A percentile compares a stretch with the other conserved stretches of the same genome.
Evolutionary conservation across 2,329 filamentous ascomycete genomes (phyloP).

Genomic region (Rutstroemia sp.): DNA sequence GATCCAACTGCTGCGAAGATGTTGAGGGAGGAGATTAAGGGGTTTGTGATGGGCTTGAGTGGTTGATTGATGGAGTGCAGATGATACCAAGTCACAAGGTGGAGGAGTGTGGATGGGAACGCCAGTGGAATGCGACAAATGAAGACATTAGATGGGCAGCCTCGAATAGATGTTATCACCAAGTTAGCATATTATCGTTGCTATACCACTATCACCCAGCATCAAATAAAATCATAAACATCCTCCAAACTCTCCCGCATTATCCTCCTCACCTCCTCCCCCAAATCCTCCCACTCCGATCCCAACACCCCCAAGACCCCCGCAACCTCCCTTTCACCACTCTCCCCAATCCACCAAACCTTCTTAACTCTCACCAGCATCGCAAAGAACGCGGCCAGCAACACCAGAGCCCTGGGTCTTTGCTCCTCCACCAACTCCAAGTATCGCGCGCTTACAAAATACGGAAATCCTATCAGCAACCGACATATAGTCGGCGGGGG

Average conservation of each 20-base stretch:
- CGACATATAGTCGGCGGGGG: not conserved
- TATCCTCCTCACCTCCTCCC: not conserved
- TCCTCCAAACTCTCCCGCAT: not conserved
- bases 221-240: not conserved
- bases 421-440: constrained; percentile 11
- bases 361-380: constrained; percentile 25
- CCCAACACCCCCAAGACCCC: constrained; percentile 5
- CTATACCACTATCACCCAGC: too few species aligned
- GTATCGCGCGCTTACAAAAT: constrained; percentile 5
- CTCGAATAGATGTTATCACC: too few species aligned
- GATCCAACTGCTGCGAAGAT: not conserved
- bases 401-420: constrained; percentile 11
- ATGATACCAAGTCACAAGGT: too few species aligned
- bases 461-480: constrained; percentile 9
- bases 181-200: too few species aligned
- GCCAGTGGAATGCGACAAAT: too few species aligned
- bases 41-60: not conserved
- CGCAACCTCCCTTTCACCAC: constrained; percentile 1
- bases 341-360: constrained; percentile 28
- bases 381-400: constrained; percentile 27
- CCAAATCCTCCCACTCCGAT: not conserved
- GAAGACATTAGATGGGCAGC: too few species aligned
- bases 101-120: too few species aligned
- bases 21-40: not conserved
- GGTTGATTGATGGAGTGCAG: not conserved